Percentiles rank a stretch among this genome's conserved stretches.
Evolutionary conservation across 306 rosid genomes (phyloP).

Genomic region (Alnus glutinosa): DNA sequence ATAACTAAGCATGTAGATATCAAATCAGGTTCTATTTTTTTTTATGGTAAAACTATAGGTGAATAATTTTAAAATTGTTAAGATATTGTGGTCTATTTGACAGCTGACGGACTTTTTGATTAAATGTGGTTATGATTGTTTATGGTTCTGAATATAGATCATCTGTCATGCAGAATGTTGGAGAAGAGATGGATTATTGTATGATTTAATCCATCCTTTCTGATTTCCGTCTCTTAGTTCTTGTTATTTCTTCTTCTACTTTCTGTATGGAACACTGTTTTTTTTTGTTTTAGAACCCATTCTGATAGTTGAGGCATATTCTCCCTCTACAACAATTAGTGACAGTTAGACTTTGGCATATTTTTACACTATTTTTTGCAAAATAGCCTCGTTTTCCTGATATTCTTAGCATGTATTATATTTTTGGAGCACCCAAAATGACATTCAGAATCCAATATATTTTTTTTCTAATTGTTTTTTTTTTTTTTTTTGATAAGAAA

Average conservation of each 20-base stretch:
- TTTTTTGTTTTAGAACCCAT: background rate
- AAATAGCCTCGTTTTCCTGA: background rate
- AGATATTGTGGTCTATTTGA: background rate
- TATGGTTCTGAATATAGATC: background rate
- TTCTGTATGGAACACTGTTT: too few species aligned
- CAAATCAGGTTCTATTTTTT: background rate
- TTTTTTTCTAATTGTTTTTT: too few species aligned
- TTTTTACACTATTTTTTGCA: background rate
- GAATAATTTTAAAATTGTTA: background rate
- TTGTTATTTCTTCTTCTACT: too few species aligned
- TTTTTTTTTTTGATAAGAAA: too few species aligned
- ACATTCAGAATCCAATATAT: too few species aligned
- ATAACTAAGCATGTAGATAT: background rate
- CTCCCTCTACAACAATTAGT: too few species aligned
- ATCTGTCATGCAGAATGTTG: too few species aligned
- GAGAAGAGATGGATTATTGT: too few species aligned
- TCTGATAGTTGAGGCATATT: background rate
- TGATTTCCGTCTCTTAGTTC: too few species aligned
- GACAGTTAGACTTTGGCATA: background rate
- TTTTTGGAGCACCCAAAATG: too few species aligned
- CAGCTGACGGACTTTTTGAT: background rate
- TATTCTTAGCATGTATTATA: background rate
- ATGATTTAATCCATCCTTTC: too few species aligned
- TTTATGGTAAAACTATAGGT: background rate
- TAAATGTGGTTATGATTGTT: background rate